Conservation (phyloP, 495 filamentous ascomycete species). For the Podospora sp. region DNA sequence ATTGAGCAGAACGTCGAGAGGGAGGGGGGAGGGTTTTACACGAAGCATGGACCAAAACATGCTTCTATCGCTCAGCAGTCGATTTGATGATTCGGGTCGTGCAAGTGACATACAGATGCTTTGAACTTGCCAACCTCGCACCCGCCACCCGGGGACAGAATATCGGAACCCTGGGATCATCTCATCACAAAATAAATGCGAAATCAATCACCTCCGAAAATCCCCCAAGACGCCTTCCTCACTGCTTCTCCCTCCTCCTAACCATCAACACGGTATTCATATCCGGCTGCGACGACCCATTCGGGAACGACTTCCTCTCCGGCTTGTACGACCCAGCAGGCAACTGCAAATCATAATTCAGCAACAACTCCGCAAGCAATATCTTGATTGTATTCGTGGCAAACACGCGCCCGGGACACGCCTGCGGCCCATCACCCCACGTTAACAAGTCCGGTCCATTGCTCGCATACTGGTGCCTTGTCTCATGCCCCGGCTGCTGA, state of each 20-base stretch:
- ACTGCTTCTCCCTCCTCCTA: not conserved
- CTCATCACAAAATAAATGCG: no score
- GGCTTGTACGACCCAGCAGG: conserved; percentile 16
- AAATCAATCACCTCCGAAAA: no score
- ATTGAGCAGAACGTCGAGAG: no score
- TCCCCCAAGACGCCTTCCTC: no score
- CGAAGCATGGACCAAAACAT: no score
- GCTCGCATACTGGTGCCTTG: conserved; percentile 16
- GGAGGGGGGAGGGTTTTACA: no score
- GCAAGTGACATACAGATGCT: no score
- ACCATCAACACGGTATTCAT: conserved; percentile 4
- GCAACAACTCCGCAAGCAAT: conserved; percentile 15
- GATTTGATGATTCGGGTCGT: no score
- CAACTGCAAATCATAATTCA: conserved; percentile 21
- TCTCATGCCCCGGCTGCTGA: conserved; percentile 32
- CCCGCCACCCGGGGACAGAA: no score
- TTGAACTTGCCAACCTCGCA: no score
- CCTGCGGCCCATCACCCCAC: conserved; percentile 40
- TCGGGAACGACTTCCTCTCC: conserved; percentile 12
- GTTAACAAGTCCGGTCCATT: conserved; percentile 24
- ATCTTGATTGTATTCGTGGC: conserved; percentile 28
- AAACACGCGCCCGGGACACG: conserved; percentile 51
- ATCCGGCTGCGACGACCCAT: conserved; percentile 14
- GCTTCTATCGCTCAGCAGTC: no score
- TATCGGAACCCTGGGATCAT: no score